A percentile compares a stretch with the other conserved stretches of the same genome.
Conservation (phyloP, 192 early-diverging fungal species). For the Funneliformis geosporum region DNA sequence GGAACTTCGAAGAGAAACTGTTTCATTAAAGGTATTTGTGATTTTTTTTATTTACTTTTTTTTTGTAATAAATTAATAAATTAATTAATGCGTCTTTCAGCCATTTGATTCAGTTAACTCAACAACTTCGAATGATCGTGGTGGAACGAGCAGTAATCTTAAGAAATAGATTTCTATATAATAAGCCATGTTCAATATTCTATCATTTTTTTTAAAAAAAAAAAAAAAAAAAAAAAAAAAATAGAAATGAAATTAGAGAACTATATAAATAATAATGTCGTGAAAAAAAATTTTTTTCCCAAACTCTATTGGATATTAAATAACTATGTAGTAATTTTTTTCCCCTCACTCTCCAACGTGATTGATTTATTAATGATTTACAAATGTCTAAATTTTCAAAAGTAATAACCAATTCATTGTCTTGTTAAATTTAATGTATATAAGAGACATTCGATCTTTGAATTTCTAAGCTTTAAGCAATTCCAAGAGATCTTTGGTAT, state of each 20-base stretch:
- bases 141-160: background rate
- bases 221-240: background rate
- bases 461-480: background rate
- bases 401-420: background rate
- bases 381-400: background rate
- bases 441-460: background rate
- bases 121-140: background rate
- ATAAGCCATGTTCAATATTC: background rate
- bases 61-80: background rate
- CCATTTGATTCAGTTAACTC: background rate
- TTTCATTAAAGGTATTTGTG: slow-evolving; percentile 32
- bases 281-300: background rate
- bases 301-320: background rate
- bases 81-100: background rate
- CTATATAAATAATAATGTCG: background rate
- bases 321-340: background rate
- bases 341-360: background rate
- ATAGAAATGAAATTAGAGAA: background rate
- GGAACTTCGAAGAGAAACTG: slow-evolving; percentile 46
- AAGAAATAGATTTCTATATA: background rate
- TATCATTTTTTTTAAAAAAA: too few species aligned
- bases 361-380: background rate
- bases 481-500: background rate
- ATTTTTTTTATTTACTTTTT: background rate
- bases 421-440: slow-evolving; percentile 2